These are phyloP conservation scores for Punica granatum DNA, from an alignment of 345 rosid genomes.

Conservation along the genomic window DNA sequence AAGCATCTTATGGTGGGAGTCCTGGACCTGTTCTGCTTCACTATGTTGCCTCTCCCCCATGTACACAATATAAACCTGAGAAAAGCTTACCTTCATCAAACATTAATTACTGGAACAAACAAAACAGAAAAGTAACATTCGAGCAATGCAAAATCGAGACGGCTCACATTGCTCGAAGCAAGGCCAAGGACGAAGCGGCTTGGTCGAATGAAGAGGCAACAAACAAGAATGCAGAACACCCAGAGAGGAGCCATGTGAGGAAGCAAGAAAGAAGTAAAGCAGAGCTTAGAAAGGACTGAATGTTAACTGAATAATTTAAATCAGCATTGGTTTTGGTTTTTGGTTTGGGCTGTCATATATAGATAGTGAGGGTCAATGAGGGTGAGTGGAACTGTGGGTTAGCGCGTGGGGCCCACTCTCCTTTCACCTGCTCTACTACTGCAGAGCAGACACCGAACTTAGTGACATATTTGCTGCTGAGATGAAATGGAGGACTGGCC, in stretches of 20 bases:
- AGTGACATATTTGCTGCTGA: background rate
- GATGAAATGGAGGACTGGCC: background rate
- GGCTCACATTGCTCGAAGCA: constrained; percentile 37
- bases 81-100: constrained; percentile 2
- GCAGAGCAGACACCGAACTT: background rate
- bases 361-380: no score
- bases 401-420: constrained; percentile 9
- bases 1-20: constrained; percentile 37
- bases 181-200: constrained; percentile 3
- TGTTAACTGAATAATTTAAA: background rate
- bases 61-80: constrained; percentile 46
- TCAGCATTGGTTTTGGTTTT: background rate
- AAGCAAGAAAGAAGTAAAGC: background rate
- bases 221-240: constrained; percentile 5
- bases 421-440: constrained; percentile 7
- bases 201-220: constrained; percentile 3
- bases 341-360: no score
- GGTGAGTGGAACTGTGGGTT: constrained; percentile 1
- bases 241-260: constrained; percentile 3
- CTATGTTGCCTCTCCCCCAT: constrained; percentile 32
- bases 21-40: constrained; percentile 28
- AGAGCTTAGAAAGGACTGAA: background rate
- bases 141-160: background rate
- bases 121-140: background rate
- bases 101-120: background rate